phyloP scores from a whole-genome alignment of 306 rosid species.

The Quillaja saponaria region DNA sequence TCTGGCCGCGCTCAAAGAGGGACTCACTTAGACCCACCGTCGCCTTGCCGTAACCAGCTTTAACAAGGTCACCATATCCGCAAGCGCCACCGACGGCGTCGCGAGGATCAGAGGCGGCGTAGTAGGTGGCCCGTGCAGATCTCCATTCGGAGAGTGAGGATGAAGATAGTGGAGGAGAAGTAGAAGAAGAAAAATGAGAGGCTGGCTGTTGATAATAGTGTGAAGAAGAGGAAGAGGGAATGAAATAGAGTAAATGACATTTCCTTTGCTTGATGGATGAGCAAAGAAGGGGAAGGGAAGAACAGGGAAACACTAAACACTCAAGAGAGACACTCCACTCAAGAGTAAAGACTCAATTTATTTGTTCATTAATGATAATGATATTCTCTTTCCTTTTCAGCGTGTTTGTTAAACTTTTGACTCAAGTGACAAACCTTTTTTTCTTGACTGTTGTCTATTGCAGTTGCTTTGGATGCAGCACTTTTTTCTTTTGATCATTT shows the following conservation, averaged over 20 bases:
- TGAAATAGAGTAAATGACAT: constrained; percentile 40
- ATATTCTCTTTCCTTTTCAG: too few species aligned
- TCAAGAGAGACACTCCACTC: too few species aligned
- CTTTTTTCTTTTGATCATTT: too few species aligned
- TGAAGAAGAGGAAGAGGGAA: constrained; percentile 32
- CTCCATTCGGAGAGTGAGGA: constrained; percentile 62
- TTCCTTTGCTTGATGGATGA: background rate
- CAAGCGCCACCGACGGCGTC: constrained; percentile 92
- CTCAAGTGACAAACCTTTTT: too few species aligned
- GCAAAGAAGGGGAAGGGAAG: background rate
- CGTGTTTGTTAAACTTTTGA: too few species aligned
- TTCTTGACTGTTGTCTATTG: too few species aligned
- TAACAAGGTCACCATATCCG: constrained; percentile 78
- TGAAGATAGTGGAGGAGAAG: constrained; percentile 32
- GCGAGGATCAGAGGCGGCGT: constrained; percentile 83
- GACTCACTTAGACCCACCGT: constrained; percentile 86
- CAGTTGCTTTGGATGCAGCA: too few species aligned
- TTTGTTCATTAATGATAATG: too few species aligned
- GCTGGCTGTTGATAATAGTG: constrained; percentile 38
- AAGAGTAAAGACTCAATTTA: too few species aligned
- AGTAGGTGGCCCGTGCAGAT: constrained; percentile 89
- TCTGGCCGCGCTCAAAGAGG: constrained; percentile 83
- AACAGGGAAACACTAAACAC: background rate
- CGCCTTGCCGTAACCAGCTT: constrained; percentile 77
- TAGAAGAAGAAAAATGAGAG: constrained; percentile 49